Conservation (phyloP, 495 filamentous ascomycete genomes). For the Xylaria sp. region DNA sequence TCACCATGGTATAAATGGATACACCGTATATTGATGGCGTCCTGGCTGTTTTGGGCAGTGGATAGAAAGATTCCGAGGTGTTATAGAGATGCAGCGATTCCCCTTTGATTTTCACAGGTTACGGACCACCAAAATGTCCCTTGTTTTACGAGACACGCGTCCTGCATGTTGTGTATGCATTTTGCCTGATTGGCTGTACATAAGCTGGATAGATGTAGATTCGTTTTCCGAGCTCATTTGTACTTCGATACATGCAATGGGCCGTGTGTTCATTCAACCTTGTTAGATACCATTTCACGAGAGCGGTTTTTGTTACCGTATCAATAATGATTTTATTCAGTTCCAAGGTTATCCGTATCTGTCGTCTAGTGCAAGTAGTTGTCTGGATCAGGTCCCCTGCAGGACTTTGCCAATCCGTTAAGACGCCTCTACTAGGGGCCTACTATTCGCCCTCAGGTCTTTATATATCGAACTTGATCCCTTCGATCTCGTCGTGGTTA, state of each 20-base stretch:
- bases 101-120: constrained; percentile 28
- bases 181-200: constrained; percentile 25
- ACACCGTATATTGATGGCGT: constrained; percentile 34
- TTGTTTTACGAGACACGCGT: constrained; percentile 23
- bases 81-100: constrained; percentile 24
- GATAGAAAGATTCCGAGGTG: constrained; percentile 24
- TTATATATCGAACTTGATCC: too few relatives aligned
- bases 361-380: not conserved
- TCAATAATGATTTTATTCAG: constrained; percentile 5
- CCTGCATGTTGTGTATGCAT: constrained; percentile 24
- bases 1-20: constrained; percentile 38
- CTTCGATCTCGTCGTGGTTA: too few relatives aligned
- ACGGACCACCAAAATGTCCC: constrained; percentile 19
- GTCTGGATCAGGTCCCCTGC: not conserved
- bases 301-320: not conserved
- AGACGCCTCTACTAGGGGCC: too few relatives aligned
- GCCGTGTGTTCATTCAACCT: not conserved
- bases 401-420: too few relatives aligned
- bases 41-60: constrained; percentile 19
- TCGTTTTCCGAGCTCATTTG: constrained; percentile 8
- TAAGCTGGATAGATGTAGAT: constrained; percentile 24
- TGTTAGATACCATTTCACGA: constrained; percentile 13
- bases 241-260: not conserved
- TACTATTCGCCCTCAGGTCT: too few relatives aligned
- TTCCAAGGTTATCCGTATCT: not conserved